Base-by-base conservation (phyloP, 2,329 filamentous ascomycete genomes). In the Pseudogymnoascus sp. region DNA sequence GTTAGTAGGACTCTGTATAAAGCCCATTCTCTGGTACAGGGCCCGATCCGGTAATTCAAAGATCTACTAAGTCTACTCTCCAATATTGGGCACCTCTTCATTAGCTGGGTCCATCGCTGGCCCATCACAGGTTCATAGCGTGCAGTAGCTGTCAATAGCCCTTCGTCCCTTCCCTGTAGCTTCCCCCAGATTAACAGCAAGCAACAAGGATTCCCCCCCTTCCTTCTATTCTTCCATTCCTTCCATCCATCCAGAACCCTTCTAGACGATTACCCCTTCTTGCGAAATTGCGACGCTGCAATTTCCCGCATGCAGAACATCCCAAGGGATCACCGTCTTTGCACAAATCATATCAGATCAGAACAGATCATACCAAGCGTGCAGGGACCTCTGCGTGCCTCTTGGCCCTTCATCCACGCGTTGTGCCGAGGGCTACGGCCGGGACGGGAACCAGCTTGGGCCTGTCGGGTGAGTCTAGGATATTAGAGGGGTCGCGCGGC, bases 291-390 rank as follows among this genome's bases (percentile, higher is more conserved):
- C 46, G 46, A 56, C 46, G 25, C 25, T 56, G 46, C 46, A 56
- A 56, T 56, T 56, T 56, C 46, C 46, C 46, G 16, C n/a, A 56
- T 56, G 46, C 46, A 56, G 46, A n/a, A 56, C 46, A 56, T 56
- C 46, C 46, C 11, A 18, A 18, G 25, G 3, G 46, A 18, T 34
- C 46, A 34, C 3, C 46, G 25, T 34, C 25, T 56, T 34, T 34
- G 46, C 25, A 56, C 46, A 56, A 56, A 56, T 56, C 46, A 34
- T 18, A 56, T 31, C 46, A 56, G 46, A 56, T 56, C 25, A 56
- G 4, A 34, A 56, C 46, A 56, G 46, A 56, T 56, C 46, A 56
- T 56, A 18, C n/a, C 25, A 56, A 9, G 2, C n/a, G 25, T 31
- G 28, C 49, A 56, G 49, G 49, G 49, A 18, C 46, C 49, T 34